Base-by-base conservation (phyloP, 1,284 basidiomycete genomes). In the Puccinia horiana region DNA sequence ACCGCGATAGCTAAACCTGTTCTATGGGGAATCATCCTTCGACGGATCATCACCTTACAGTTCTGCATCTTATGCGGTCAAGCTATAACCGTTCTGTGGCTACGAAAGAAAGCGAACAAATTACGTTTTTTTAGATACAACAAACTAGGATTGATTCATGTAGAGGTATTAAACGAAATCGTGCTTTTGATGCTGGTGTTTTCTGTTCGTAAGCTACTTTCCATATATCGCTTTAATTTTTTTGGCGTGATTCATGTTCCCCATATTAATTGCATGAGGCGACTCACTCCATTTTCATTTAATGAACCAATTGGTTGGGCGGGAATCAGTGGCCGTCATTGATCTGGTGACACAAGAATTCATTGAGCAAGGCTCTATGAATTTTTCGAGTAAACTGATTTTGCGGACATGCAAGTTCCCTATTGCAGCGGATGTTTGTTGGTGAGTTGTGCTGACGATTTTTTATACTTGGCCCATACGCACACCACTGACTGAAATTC, bases 121-220 rank as follows among this genome's bases (percentile, higher is more conserved):
- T 44, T 69, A 32, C 37, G 26, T 42, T 69, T 69, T 47, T 47
- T 69, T 8, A 42, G 65, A 44, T 69, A 1, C 8, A 69, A 69
- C 26, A 69, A 69, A 69, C 65, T 69, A 12, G 65, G 65, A 8
- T 69, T 69, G 40, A 69, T 69, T n/a, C 65, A 69, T 69, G 65
- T 69, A 6, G 65, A 69, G 26, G 65, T 69, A 12, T 37, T 69
- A 2, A 69, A 69, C 23, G 65, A 69, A 44, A 69, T 44, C 29
- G 65, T 69, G 40, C 9, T 29, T 23, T 18, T 69, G 32, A 69
- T 69, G 65, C 65, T 69, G 6, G 20, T 69, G 23, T 69, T 42
- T 69, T 69, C 65, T 47, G 42, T 44, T 4, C 42, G 65, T 69
- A 44, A 42, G 58, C 32, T 11, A 69, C n/a, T n/a, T n/a, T n/a